Base-by-base conservation (phyloP, 176 grass and related monocot genomes). In the Aegilops umbellulata region DNA sequence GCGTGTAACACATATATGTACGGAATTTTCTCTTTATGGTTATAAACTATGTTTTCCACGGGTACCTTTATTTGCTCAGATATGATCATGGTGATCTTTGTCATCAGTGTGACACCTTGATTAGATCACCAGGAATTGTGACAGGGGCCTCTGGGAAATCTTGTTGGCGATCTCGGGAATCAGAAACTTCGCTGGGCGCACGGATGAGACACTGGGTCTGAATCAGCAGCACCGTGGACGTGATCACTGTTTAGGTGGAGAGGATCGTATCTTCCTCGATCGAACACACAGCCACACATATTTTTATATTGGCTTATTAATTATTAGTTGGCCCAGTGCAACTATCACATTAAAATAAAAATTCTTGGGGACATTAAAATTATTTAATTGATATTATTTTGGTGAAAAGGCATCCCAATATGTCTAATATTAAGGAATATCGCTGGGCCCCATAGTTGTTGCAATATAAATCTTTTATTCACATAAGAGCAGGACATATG, bases 231-330 rank as follows among this genome's bases (percentile, higher is more conserved):
- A 76, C 46, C 68, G 24, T 89, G 76, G 71, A 65, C 78, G 79
- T 74, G 80, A 90, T 90, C 80, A 34, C 57, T 46, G 84, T 60
- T 83, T 90, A 74, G 84, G 66, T 83, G 89, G 89, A 74, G 65
- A 79, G 58, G 32, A 87, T 90, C 84, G 66, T 87, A 87, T 90
- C 89, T 67, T 83, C 84, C 65, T 87, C 35, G 42, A 79, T 74
- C 41, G 30, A 31, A 83, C 24, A 62, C 22, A 76, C 70, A 82
- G 22, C 20, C 6, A 6, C 41, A 30, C 41, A 8, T 29, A 55
- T 4, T 76, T 77, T 77, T 68, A 51, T 66, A 53, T 15, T 31
- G 30, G 16, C 8, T 20, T 22, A 57, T 22, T 57, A 19, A 57
- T 51, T 61, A 57, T 51, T 61, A 20, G 31, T 69, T 20, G 17